Evolutionary conservation across 139 green algal genomes (phyloP).

Genomic region (Chlamydomonas incerta): DNA sequence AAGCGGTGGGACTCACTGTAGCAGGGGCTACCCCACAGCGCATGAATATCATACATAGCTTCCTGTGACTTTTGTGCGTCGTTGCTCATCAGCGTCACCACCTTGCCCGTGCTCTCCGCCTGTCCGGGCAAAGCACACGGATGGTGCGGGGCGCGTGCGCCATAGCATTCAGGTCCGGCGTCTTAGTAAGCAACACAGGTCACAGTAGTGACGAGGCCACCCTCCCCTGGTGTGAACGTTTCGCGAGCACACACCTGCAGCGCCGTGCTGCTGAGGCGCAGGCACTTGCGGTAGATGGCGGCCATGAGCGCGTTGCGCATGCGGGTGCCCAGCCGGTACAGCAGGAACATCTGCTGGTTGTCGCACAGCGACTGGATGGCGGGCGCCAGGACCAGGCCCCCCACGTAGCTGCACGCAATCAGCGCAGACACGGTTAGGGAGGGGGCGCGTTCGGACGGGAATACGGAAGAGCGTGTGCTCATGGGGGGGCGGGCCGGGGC

Average conservation of each 20-base stretch:
- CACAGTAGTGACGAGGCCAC: too few species aligned
- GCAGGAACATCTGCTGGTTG: slow-evolving; percentile 56
- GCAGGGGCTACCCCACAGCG: slow-evolving; percentile 74
- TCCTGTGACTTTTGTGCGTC: slow-evolving; percentile 81
- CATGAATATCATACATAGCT: slow-evolving; percentile 70
- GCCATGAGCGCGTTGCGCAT: slow-evolving; percentile 84
- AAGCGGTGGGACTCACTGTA: slow-evolving; percentile 53
- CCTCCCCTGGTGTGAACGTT: too few species aligned
- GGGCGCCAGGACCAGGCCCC: slow-evolving; percentile 79
- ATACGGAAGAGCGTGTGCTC: too few species aligned
- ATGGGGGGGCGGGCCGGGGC: too few species aligned
- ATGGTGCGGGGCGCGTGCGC: too few species aligned
- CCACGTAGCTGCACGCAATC: slow-evolving; percentile 57
- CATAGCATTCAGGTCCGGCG: too few species aligned
- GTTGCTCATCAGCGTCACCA: slow-evolving; percentile 84
- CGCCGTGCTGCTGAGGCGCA: slow-evolving; percentile 67
- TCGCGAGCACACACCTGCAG: slow-evolving; percentile 42
- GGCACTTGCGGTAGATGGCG: slow-evolving; percentile 90
- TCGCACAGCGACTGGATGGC: slow-evolving; percentile 71
- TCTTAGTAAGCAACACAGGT: too few species aligned
- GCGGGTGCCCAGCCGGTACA: slow-evolving; percentile 67
- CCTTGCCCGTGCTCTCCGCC: slow-evolving; percentile 54
- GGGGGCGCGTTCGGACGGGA: too few species aligned
- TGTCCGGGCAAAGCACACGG: background rate
- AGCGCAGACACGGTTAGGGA: too few species aligned